phyloP scores from a whole-genome alignment of 164 flowering plant genomes.

The Litsea cubeba region DNA sequence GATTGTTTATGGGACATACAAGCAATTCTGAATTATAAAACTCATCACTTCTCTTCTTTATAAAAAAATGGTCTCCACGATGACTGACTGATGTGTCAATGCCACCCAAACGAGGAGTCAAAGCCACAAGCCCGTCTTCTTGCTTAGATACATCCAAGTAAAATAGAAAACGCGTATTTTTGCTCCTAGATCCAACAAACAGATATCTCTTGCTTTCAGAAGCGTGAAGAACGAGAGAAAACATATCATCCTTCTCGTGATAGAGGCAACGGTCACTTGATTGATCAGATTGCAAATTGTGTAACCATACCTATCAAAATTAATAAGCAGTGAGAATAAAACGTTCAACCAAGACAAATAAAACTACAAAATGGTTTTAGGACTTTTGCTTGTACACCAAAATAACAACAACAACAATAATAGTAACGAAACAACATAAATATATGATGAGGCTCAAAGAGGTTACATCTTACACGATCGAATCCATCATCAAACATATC shows the following conservation, averaged over 20 bases:
- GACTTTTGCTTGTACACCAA: neutral
- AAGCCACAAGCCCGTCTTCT: conserved; percentile 56
- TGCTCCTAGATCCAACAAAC: conserved; percentile 80
- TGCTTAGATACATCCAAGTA: conserved; percentile 60
- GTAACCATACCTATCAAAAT: conserved; percentile 25
- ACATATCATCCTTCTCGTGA: conserved; percentile 54
- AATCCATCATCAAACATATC: no score
- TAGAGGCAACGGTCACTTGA: conserved; percentile 30
- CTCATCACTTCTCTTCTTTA: conserved; percentile 30
- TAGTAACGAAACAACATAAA: no score
- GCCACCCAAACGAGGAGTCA: conserved; percentile 76
- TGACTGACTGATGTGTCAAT: conserved; percentile 77
- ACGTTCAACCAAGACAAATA: neutral
- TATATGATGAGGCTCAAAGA: no score
- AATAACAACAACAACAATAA: no score
- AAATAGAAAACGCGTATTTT: conserved; percentile 70
- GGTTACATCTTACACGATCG: no score
- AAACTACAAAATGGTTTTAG: neutral
- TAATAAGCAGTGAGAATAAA: neutral
- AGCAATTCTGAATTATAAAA: conserved; percentile 78
- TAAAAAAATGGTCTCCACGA: conserved; percentile 55
- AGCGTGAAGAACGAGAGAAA: conserved; percentile 61
- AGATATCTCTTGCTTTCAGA: conserved; percentile 84
- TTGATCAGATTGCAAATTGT: conserved; percentile 26
- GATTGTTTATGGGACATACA: conserved; percentile 64